These are phyloP conservation scores for Pseudopediastrum boryanum DNA, from an alignment of 139 green algal species.

Conservation along the genomic window DNA sequence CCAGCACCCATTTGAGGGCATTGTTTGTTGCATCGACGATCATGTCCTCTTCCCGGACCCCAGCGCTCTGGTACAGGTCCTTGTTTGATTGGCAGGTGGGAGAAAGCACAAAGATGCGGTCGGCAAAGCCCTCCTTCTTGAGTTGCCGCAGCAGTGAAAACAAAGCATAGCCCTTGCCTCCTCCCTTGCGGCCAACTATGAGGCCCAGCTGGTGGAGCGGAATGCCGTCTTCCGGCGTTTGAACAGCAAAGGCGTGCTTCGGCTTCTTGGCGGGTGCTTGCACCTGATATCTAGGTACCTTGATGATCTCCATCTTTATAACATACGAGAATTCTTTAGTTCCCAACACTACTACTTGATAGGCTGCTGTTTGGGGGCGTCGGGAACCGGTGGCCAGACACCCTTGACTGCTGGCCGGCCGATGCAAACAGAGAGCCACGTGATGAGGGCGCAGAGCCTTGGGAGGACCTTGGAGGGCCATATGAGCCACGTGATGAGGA, in stretches of 20 bases:
- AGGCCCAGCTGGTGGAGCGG: slow-evolving; percentile 5
- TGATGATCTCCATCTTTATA: no score
- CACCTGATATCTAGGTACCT: slow-evolving; percentile 1
- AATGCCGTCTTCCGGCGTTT: slow-evolving; percentile 8
- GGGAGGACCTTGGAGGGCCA: no score
- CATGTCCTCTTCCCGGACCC: neutral
- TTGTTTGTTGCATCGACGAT: neutral
- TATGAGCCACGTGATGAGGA: no score
- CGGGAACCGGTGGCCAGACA: no score
- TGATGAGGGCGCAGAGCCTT: no score
- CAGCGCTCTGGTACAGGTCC: no score
- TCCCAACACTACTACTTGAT: no score
- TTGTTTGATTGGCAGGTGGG: slow-evolving; percentile 5
- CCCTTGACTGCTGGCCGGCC: no score
- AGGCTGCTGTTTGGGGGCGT: no score
- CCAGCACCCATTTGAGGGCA: neutral
- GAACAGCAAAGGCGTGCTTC: slow-evolving; percentile 3
- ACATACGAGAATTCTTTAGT: no score
- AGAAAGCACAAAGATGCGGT: slow-evolving; percentile 1
- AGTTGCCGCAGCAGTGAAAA: slow-evolving; percentile 5
- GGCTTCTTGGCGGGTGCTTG: neutral
- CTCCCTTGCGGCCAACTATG: slow-evolving; percentile 3
- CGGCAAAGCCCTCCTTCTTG: neutral
- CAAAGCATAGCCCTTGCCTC: slow-evolving; percentile 7
- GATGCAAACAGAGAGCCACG: no score